phyloP scores from a whole-genome alignment of 1,284 basidiomycete genomes.

The Ceratorhiza oryzae-sativae region DNA sequence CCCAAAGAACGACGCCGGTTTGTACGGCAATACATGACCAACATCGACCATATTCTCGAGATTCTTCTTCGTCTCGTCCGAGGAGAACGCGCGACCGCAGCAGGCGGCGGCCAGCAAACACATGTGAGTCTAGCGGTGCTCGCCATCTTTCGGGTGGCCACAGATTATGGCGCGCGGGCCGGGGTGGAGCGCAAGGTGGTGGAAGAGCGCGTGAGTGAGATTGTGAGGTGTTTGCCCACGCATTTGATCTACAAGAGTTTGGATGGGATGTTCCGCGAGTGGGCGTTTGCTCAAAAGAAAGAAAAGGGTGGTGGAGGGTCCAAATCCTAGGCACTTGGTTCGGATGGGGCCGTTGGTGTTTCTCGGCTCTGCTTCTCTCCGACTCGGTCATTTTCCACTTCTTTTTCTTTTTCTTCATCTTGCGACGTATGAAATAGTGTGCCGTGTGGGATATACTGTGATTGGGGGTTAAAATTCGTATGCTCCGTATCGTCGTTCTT shows the following conservation, averaged over 20 bases:
- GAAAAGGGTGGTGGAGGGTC: conserved; percentile 28
- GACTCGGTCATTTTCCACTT: not conserved
- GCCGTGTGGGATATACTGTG: not conserved
- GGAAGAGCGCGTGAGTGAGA: conserved; percentile 83
- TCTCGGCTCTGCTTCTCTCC: not conserved
- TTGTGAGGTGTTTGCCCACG: conserved; percentile 84
- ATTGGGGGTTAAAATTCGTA: not conserved
- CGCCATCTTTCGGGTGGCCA: conserved; percentile 83
- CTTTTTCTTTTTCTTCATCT: not conserved
- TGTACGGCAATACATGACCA: conserved; percentile 82
- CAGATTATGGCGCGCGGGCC: conserved; percentile 80
- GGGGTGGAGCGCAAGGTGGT: conserved; percentile 70
- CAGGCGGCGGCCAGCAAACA: conserved; percentile 70
- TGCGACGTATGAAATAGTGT: not conserved
- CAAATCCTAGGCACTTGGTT: not conserved
- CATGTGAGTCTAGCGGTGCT: conserved; percentile 91
- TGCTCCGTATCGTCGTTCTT: not conserved
- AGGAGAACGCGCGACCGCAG: conserved; percentile 79
- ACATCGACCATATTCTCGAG: conserved; percentile 86
- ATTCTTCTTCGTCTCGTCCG: conserved; percentile 88
- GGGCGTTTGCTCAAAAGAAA: conserved; percentile 53
- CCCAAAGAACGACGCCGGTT: conserved; percentile 83
- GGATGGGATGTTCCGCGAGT: conserved; percentile 93
- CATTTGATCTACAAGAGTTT: conserved; percentile 86
- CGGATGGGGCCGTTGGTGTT: conserved; percentile 2